Evolutionary conservation across 1,284 basidiomycete genomes (phyloP).

Genomic region (Sporisorium sorghi): DNA sequence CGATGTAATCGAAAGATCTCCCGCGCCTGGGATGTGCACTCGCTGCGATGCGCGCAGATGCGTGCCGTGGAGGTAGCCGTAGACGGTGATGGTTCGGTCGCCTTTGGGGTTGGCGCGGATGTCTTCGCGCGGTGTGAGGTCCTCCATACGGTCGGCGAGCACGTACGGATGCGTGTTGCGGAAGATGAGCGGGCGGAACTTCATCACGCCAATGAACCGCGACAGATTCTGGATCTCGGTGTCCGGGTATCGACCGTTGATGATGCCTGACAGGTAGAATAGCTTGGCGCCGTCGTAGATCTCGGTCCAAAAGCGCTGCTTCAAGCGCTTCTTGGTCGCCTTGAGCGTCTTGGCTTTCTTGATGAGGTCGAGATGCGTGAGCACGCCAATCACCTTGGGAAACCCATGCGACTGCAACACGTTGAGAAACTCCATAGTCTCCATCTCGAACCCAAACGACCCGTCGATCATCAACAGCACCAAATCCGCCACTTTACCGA

Average conservation of each 20-base stretch:
- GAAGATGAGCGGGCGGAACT: conserved; percentile 96
- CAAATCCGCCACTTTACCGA: conserved; percentile 95
- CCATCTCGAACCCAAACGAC: conserved; percentile 99
- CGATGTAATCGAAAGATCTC: conserved; percentile 80
- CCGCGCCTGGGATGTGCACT: conserved; percentile 94
- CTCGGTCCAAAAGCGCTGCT: conserved; percentile 99
- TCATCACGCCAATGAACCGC: conserved; percentile 94
- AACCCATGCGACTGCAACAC: conserved; percentile 96
- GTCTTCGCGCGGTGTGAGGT: conserved; percentile 88
- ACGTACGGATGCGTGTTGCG: conserved; percentile 95
- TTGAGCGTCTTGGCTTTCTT: conserved; percentile 89
- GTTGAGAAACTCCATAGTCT: conserved; percentile 99
- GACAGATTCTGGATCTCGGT: conserved; percentile 94
- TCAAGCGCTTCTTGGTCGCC: conserved; percentile 92
- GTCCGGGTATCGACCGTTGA: conserved; percentile 98
- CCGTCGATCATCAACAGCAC: conserved; percentile 98
- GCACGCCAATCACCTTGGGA: conserved; percentile 95
- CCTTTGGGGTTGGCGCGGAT: conserved; percentile 86
- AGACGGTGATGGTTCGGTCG: conserved; percentile 89
- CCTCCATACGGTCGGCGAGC: conserved; percentile 94
- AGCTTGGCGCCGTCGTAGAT: conserved; percentile 98
- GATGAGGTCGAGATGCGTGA: conserved; percentile 96
- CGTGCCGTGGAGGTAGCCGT: conserved; percentile 84
- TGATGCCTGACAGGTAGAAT: conserved; percentile 96
- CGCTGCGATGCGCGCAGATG: conserved; percentile 75